These are phyloP conservation scores for Cytauxzoon felis DNA, from an alignment of 169 alveolate genomes.

Conservation along the genomic window DNA sequence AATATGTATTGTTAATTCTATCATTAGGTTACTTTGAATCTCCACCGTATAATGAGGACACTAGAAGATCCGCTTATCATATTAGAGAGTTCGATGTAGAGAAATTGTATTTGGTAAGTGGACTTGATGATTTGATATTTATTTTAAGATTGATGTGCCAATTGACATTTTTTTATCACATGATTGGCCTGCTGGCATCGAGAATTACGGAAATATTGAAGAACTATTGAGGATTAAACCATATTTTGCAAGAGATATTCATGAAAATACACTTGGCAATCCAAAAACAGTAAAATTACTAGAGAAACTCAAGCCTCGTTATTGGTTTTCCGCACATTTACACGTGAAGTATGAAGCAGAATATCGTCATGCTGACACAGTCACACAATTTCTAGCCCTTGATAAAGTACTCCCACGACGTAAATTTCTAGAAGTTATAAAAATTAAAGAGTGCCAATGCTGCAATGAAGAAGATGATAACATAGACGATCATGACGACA, in stretches of 20 bases:
- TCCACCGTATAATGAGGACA: slow-evolving; percentile 80
- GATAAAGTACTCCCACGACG: slow-evolving; percentile 46
- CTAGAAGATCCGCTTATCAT: slow-evolving; percentile 84
- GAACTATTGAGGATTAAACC: slow-evolving; percentile 76
- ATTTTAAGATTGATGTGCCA: slow-evolving; percentile 62
- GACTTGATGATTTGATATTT: neutral
- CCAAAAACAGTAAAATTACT: slow-evolving; percentile 65
- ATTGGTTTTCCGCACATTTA: slow-evolving; percentile 73
- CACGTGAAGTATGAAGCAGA: slow-evolving; percentile 68
- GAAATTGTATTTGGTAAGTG: slow-evolving; percentile 70
- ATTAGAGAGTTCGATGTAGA: slow-evolving; percentile 86
- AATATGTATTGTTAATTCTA: neutral
- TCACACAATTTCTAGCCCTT: slow-evolving; percentile 49
- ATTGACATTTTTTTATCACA: slow-evolving; percentile 91
- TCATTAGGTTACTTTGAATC: slow-evolving; percentile 84
- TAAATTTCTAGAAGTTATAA: slow-evolving; percentile 34
- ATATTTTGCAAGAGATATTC: slow-evolving; percentile 58
- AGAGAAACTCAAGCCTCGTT: slow-evolving; percentile 60
- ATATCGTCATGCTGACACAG: slow-evolving; percentile 53
- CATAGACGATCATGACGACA: neutral
- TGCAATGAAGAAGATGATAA: slow-evolving; percentile 1
- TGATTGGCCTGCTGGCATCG: slow-evolving; percentile 95
- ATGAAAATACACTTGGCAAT: slow-evolving; percentile 57
- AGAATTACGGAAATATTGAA: slow-evolving; percentile 76
- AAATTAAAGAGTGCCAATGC: neutral